phyloP scores from a whole-genome alignment of 108 stramenopile genomes.

The Seminavis robusta region DNA sequence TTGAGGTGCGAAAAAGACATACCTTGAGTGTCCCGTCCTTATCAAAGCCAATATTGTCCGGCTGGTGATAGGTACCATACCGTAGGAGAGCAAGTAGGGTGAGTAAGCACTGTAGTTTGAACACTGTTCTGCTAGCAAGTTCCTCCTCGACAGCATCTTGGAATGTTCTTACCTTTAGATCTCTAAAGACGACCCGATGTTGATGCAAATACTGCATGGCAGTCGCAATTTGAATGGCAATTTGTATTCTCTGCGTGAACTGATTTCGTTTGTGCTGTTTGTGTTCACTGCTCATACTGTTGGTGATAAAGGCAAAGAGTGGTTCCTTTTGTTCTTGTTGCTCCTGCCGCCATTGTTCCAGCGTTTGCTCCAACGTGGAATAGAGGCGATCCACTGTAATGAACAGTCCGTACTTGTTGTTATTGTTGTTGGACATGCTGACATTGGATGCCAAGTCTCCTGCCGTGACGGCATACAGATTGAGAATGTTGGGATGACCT shows the following conservation, averaged over 20 bases:
- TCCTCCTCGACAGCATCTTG: background rate
- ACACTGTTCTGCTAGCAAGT: background rate
- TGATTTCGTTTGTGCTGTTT: constrained; percentile 15
- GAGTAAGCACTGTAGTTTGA: no score
- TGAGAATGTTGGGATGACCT: constrained; percentile 62
- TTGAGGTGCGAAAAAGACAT: constrained; percentile 65
- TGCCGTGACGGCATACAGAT: constrained; percentile 52
- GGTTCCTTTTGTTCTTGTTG: constrained; percentile 5
- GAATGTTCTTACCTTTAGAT: constrained; percentile 30
- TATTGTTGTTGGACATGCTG: background rate
- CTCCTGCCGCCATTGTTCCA: constrained; percentile 24
- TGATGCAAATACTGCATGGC: constrained; percentile 45
- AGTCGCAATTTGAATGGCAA: constrained; percentile 36
- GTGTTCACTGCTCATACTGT: constrained; percentile 13
- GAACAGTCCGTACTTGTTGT: constrained; percentile 56
- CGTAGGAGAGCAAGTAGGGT: no score
- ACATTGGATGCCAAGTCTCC: constrained; percentile 38
- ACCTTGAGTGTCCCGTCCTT: constrained; percentile 25
- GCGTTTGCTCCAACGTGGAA: constrained; percentile 51
- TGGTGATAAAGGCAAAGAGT: background rate
- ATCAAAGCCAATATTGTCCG: constrained; percentile 69
- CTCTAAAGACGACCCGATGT: constrained; percentile 37
- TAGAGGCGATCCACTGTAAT: constrained; percentile 60
- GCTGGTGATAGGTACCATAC: no score
- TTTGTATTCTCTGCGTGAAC: constrained; percentile 21